A percentile compares a stretch with the other conserved stretches of the same genome.
Evolutionary conservation across 1,139 yeast species (phyloP).

Genomic region (Magnusiomyces ingens): DNA sequence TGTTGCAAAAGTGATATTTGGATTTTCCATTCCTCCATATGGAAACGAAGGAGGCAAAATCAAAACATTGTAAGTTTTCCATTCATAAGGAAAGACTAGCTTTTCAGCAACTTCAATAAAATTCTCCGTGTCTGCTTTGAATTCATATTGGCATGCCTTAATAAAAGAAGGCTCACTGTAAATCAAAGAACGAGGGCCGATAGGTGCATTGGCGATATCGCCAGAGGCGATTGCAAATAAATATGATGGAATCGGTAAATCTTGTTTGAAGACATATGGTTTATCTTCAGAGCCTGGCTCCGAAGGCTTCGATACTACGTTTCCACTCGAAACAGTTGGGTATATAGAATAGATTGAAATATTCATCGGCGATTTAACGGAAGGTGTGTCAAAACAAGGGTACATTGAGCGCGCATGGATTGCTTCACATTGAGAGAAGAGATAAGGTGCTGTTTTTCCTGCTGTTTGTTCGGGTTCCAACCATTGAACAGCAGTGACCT

Average conservation of each 20-base stretch:
- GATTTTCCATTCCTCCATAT: slow-evolving; percentile 95
- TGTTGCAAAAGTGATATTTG: slow-evolving; percentile 84
- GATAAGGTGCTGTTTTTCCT: slow-evolving; percentile 62
- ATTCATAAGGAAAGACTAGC: slow-evolving; percentile 75
- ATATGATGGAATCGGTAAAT: slow-evolving; percentile 80
- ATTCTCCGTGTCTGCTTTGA: slow-evolving; percentile 68
- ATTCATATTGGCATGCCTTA: slow-evolving; percentile 68
- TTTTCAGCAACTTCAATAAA: slow-evolving; percentile 76
- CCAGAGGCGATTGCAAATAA: slow-evolving; percentile 84
- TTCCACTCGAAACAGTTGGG: slow-evolving; percentile 69
- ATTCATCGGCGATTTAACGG: slow-evolving; percentile 61
- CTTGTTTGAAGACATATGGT: slow-evolving; percentile 52
- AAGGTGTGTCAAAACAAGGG: slow-evolving; percentile 90
- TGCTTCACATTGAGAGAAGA: slow-evolving; percentile 88
- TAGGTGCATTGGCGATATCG: slow-evolving; percentile 56
- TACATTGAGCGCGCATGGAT: slow-evolving; percentile 83
- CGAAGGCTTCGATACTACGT: slow-evolving; percentile 28
- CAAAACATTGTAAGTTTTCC: slow-evolving; percentile 77
- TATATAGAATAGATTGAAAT: slow-evolving; percentile 57
- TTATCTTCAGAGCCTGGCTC: slow-evolving; percentile 15
- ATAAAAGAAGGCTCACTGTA: slow-evolving; percentile 71
- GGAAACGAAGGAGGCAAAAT: slow-evolving; percentile 82
- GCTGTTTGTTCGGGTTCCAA: slow-evolving; percentile 71
- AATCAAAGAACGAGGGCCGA: slow-evolving; percentile 84
- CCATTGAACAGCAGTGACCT: slow-evolving; percentile 86